Evolutionary conservation across 192 early-diverging fungal species (phyloP).

Genomic region (Linnemannia zychae): DNA sequence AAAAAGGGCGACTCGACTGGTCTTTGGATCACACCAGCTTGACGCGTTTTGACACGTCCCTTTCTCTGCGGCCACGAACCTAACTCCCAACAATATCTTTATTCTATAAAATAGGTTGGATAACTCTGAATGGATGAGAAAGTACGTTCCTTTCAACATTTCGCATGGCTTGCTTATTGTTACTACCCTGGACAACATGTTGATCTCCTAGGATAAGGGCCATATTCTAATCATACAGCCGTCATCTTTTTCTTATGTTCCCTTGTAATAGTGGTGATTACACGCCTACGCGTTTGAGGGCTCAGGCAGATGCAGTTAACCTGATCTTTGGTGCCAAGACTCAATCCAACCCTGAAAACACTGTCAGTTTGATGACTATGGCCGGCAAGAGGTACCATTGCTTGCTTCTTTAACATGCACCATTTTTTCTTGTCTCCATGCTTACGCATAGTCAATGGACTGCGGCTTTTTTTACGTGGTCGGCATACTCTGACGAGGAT

Average conservation of each 20-base stretch:
- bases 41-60: neutral
- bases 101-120: constrained; percentile 70
- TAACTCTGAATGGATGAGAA: constrained; percentile 98
- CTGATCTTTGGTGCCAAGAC: constrained; percentile 93
- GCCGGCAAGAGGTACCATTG: constrained; percentile 85
- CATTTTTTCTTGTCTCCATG: no score
- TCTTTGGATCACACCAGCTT: neutral
- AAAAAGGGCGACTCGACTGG: neutral
- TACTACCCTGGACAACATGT: neutral
- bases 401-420: no score
- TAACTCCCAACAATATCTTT: neutral
- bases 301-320: constrained; percentile 95
- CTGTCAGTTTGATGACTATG: constrained; percentile 94
- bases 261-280: constrained; percentile 87
- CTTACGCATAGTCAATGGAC: neutral
- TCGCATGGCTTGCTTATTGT: neutral
- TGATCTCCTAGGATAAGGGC: neutral
- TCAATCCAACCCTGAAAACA: constrained; percentile 94
- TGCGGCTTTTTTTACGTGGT: neutral
- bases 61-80: neutral
- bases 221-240: neutral
- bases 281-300: constrained; percentile 92
- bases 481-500: no score
- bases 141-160: constrained; percentile 31
- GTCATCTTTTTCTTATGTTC: neutral